Evolutionary conservation across 2,329 filamentous ascomycete genomes (phyloP), one percentile per base, ranked within the genome.

Genomic region (Botryotinia narcissicola): DNA sequence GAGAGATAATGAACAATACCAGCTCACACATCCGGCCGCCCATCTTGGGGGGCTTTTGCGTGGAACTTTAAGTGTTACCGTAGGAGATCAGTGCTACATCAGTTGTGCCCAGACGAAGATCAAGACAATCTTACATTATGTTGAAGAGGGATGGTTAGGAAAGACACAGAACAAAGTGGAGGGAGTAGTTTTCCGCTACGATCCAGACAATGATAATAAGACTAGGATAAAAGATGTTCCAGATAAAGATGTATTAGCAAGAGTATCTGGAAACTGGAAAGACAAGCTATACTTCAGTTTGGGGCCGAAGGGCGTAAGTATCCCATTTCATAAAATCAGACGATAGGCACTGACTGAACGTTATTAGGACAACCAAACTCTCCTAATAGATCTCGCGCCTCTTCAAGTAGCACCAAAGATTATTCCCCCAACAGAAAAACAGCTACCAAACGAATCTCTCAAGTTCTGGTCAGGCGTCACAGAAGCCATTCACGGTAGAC

Each of bases 111-210:
- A 94, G 84, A 97, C 94, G 2, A 92, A 91, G 80, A 89, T 97
- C 77, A 98, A 98, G 84, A 92, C 91, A 29, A 97, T 99, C 76
- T 84, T 99, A 64, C 91, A 97, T 79, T 99, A 99, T 81, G 85
- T 95, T 72, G 95, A 98, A 80, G 95, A 98, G 79, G 94, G 95
- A 68, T 99, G 96, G 95, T 87, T 98, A 44, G 93, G 95, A 64
- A 93, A 93, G 77, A 89, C 93, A 32, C 95, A 97, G 78, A 97
- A 98, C 83, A 94, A 92, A 80, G 92, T 99, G 51, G 90, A 97
- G 75, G 96, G 96, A 29, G 90, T 98, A 72, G 87, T 98, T 72
- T 99, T 97, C 87, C 91, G 88, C 68, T 97, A 97, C 78, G 92
- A 97, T 79, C 92, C 94, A 0, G 89, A 93, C 35, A 95, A 95